These are phyloP conservation scores for Didymellaceae sp. DNA, from an alignment of 2,329 filamentous ascomycete species.

Conservation along the genomic window DNA sequence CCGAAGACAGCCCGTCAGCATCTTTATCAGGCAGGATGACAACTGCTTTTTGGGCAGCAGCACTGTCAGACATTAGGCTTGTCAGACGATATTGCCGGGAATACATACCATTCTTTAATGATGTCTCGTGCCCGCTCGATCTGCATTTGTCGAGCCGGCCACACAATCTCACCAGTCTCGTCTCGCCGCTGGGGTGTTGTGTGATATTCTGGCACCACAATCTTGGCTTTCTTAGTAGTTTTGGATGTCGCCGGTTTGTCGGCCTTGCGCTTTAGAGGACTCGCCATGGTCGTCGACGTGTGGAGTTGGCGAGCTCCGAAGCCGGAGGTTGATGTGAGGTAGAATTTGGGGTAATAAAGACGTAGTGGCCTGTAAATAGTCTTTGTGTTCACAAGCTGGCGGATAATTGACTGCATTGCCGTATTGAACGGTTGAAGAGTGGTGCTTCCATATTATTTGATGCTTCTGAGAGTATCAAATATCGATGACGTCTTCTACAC, in stretches of 20 bases:
- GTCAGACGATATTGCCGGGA: background rate
- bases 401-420: slow-evolving; percentile 5
- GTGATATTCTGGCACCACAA: slow-evolving; percentile 41
- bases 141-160: slow-evolving; percentile 66
- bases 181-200: slow-evolving; percentile 36
- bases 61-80: slow-evolving; percentile 50
- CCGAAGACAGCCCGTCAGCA: slow-evolving; percentile 70
- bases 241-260: slow-evolving; percentile 20
- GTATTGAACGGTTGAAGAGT: background rate
- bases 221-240: slow-evolving; percentile 36
- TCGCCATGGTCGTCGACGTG: slow-evolving; percentile 25
- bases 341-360: background rate
- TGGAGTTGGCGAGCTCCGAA: slow-evolving; percentile 12
- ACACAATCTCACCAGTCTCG: slow-evolving; percentile 57
- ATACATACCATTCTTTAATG: slow-evolving; percentile 62
- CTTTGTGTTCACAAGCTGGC: background rate
- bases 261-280: slow-evolving; percentile 41
- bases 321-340: too few species aligned
- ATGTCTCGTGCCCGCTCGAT: slow-evolving; percentile 63
- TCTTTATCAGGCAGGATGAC: slow-evolving; percentile 74
- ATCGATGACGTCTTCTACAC: slow-evolving; percentile 16
- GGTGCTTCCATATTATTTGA: background rate
- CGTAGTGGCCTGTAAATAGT: background rate
- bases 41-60: slow-evolving; percentile 56
- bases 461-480: background rate